phyloP scores from a whole-genome alignment of 1,139 yeast genomes.

The Saccharomyces hybrid region DNA sequence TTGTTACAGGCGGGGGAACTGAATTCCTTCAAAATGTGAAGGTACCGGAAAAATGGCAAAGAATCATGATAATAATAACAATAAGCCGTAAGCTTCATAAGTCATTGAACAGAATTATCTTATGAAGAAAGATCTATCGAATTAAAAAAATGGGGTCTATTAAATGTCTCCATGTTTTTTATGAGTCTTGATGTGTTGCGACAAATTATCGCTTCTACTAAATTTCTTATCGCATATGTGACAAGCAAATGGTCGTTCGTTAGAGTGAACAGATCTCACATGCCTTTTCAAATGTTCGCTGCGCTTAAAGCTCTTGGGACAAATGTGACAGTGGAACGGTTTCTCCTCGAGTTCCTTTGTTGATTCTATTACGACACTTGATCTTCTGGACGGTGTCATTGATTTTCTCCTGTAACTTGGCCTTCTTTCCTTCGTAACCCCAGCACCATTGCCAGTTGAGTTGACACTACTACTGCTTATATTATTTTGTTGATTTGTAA shows the following conservation, averaged over 20 bases:
- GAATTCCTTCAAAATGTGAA: not conserved
- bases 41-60: not conserved
- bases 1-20: not conserved
- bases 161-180: constrained; percentile 28
- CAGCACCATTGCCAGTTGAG: not conserved
- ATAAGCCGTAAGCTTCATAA: not conserved
- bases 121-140: not conserved
- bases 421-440: constrained; percentile 10
- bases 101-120: not conserved
- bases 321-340: constrained; percentile 35
- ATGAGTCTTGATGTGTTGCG: constrained; percentile 74
- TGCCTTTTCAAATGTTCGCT: constrained; percentile 68
- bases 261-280: constrained; percentile 55
- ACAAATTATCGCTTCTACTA: constrained; percentile 68
- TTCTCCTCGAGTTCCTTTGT: constrained; percentile 28
- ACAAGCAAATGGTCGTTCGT: constrained; percentile 68
- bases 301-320: constrained; percentile 48
- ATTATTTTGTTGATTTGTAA: not conserved
- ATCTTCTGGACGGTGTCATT: not conserved
- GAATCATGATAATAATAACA: not conserved
- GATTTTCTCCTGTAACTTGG: constrained; percentile 28
- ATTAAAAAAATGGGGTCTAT: not conserved
- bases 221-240: constrained; percentile 63
- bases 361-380: not conserved
- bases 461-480: not conserved